Conservation (phyloP, 805 yeast species). For the Barnettozyma sp. region DNA sequence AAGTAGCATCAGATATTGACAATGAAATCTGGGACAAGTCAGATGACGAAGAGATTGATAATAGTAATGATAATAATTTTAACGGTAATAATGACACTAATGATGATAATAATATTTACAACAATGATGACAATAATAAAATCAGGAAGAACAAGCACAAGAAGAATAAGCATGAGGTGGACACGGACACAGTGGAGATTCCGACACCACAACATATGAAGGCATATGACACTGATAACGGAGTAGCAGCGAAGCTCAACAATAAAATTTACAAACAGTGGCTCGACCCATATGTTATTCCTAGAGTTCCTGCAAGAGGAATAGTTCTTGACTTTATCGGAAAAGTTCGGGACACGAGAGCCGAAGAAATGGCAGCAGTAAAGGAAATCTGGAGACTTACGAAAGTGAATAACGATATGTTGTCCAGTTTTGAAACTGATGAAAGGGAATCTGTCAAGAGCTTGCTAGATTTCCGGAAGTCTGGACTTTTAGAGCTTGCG, state of each 20-base stretch:
- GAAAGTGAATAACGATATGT: conserved; percentile 30
- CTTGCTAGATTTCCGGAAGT: conserved; percentile 27
- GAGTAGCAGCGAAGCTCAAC: conserved; percentile 30
- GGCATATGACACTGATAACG: conserved; percentile 27
- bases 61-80: conserved; percentile 19
- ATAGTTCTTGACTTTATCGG: conserved; percentile 63
- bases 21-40: neutral
- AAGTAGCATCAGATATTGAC: conserved; percentile 39
- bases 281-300: conserved; percentile 40
- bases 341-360: conserved; percentile 34
- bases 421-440: conserved; percentile 22
- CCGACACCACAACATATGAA: conserved; percentile 33
- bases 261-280: conserved; percentile 23
- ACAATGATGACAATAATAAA: too few species aligned
- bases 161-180: too few species aligned
- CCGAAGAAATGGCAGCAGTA: conserved; percentile 28
- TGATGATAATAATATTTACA: too few species aligned
- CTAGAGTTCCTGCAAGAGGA: conserved; percentile 61
- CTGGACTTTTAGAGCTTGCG: conserved; percentile 44
- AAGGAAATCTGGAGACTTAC: conserved; percentile 29
- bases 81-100: conserved; percentile 22
- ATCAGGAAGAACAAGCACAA: too few species aligned
- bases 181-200: conserved; percentile 23
- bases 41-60: neutral
- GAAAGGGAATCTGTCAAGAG: conserved; percentile 31